phyloP scores from a whole-genome alignment of 1,284 basidiomycete genomes.

The Pascua sp. region DNA sequence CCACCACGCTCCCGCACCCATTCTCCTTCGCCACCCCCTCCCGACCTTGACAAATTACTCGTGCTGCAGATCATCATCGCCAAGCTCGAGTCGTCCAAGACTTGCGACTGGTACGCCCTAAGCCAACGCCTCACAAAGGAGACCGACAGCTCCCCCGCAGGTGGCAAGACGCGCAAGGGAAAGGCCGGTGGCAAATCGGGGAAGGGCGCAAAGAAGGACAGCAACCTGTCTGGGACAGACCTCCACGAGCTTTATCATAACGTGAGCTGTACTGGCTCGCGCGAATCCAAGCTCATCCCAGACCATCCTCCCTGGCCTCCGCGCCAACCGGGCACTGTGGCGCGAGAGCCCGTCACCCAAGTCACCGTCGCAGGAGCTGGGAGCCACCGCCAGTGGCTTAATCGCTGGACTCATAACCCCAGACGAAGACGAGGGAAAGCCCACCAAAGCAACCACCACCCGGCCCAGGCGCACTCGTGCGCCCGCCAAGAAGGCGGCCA shows the following conservation, averaged over 20 bases:
- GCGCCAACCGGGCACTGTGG: conserved; percentile 24
- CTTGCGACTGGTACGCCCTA: conserved; percentile 34
- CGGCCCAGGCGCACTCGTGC: too few relatives aligned
- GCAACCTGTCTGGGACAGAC: conserved; percentile 21
- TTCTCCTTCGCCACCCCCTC: neutral
- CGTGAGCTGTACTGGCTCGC: conserved; percentile 23
- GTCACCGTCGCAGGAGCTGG: too few relatives aligned
- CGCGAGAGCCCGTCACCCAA: neutral
- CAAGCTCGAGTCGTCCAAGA: conserved; percentile 27
- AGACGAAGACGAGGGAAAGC: too few relatives aligned
- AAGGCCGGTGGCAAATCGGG: neutral
- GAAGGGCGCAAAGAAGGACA: conserved; percentile 2
- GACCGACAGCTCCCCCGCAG: neutral
- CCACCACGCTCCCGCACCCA: neutral
- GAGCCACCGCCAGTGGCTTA: too few relatives aligned
- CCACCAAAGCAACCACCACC: too few relatives aligned
- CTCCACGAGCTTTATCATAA: conserved; percentile 31
- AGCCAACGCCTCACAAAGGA: conserved; percentile 11
- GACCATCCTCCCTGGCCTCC: conserved; percentile 31
- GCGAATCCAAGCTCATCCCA: conserved; percentile 9
- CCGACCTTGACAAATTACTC: conserved; percentile 15
- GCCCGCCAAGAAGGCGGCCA: too few relatives aligned
- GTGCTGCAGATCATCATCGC: conserved; percentile 28
- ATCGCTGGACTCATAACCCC: too few relatives aligned
- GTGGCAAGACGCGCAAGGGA: neutral